Evolutionary conservation across 2,329 filamentous ascomycete species (phyloP).

Genomic region (Cryoendolithus antarcticus): DNA sequence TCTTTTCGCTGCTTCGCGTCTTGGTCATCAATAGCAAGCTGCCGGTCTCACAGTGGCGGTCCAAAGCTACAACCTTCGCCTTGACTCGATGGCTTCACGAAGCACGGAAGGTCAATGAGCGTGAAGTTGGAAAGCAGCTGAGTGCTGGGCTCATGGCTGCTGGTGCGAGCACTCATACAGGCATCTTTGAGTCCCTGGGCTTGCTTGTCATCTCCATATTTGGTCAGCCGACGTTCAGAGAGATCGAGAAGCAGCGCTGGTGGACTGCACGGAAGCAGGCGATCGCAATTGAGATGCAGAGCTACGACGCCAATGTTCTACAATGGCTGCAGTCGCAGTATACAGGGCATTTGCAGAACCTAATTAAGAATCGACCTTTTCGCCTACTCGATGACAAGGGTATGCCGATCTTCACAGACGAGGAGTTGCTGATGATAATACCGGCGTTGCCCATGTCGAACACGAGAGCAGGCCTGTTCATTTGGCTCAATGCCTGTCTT

Average conservation of each 20-base stretch:
- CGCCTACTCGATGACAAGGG: slow-evolving; percentile 55
- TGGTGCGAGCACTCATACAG: slow-evolving; percentile 9
- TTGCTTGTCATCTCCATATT: slow-evolving; percentile 19
- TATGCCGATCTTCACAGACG: slow-evolving; percentile 51
- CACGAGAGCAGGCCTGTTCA: slow-evolving; percentile 69
- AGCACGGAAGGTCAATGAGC: slow-evolving; percentile 11
- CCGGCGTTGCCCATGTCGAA: slow-evolving; percentile 57
- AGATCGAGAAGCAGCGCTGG: slow-evolving; percentile 16
- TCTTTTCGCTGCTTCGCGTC: slow-evolving; percentile 18
- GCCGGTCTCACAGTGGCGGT: slow-evolving; percentile 8
- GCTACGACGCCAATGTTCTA: slow-evolving; percentile 22
- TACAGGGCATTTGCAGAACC: slow-evolving; percentile 16
- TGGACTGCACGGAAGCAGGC: slow-evolving; percentile 15
- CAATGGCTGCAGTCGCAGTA: slow-evolving; percentile 22
- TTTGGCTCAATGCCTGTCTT: slow-evolving; percentile 74
- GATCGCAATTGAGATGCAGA: slow-evolving; percentile 18
- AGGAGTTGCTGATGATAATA: slow-evolving; percentile 31
- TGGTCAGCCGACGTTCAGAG: slow-evolving; percentile 14
- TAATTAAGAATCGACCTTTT: slow-evolving; percentile 33
- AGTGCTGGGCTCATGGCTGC: slow-evolving; percentile 15
- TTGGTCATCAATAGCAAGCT: slow-evolving; percentile 13
- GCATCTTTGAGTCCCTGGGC: slow-evolving; percentile 19
- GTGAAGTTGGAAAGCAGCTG: slow-evolving; percentile 20
- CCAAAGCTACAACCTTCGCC: slow-evolving; percentile 12
- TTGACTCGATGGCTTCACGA: slow-evolving; percentile 19